Evolutionary conservation across 139 green algal genomes (phyloP), one percentile per base, ranked within the genome.

Genomic region (Mesotaenium endlicherianum): DNA sequence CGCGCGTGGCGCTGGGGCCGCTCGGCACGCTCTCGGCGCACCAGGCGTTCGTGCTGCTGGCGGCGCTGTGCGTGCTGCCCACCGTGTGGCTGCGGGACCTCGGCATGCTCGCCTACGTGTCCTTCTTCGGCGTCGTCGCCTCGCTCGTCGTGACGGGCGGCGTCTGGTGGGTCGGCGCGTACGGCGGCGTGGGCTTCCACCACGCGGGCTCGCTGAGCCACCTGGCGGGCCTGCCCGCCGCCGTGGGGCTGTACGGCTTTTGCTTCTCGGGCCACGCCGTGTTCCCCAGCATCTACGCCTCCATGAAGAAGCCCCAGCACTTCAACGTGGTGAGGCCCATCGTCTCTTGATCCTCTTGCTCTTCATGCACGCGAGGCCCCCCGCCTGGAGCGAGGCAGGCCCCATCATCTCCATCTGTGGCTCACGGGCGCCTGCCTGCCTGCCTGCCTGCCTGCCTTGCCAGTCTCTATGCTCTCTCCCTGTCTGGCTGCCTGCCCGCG

Each of bases 261-360:
- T 87, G 81, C 34, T 87, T 77, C 70, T 87, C 81, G 14, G 81
- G 81, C 26, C 81, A 87, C 59, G 81, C 81, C 41, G 81, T 87
- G 41, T 75, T 87, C 1, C 81, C 81, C 2, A 82, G 43, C 42
- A 87, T 87, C 36, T 87, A 87, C 81, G 34, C 17, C 30, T 87
- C 81, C 3, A 82, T 87, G 81, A 76, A 58, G 14, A 47, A 87
- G n/a, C 70, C 50, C 16, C 31, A 76, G 41, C 81, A 75, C 26
- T 87, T 87, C 20, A 70, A 43, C 14, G 57, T 42, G 44, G 77
- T 84, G 8, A 80, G 41, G 42, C 41, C 26, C 53, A 64, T 64
- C 20, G 26, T 34, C 26, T 64, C n/a, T n/a, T n/a, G n/a, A n/a
- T n/a, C n/a, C n/a, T n/a, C n/a, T n/a, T n/a, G n/a, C n/a, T n/a